Percentiles rank a stretch among this genome's conserved stretches.
Evolutionary conservation across 2,329 filamentous ascomycete genomes (phyloP).

Genomic region (Dactylellina drechsleri): DNA sequence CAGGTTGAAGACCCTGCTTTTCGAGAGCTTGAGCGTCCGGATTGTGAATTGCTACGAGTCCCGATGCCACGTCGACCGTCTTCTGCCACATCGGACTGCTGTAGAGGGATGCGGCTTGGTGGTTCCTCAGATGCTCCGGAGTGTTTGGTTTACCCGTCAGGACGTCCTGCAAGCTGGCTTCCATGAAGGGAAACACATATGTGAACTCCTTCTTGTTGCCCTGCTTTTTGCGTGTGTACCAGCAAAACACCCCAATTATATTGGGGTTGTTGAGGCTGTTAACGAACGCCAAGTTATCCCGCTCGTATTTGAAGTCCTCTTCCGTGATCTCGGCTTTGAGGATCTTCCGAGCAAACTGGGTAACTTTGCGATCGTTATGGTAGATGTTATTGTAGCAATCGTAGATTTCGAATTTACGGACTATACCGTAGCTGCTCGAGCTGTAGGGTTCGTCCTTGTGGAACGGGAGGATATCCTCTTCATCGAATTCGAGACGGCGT

Average conservation of each 20-base stretch:
- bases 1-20: constrained; percentile 28
- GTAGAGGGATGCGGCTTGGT: constrained; percentile 28
- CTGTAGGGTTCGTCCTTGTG: constrained; percentile 32
- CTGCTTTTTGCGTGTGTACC: constrained; percentile 33
- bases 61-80: constrained; percentile 39
- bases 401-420: constrained; percentile 33
- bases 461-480: constrained; percentile 38
- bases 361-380: constrained; percentile 33
- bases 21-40: constrained; percentile 30
- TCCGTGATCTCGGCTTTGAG: constrained; percentile 39
- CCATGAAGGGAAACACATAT: constrained; percentile 42
- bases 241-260: constrained; percentile 45
- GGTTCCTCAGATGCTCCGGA: constrained; percentile 21
- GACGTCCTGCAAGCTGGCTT: constrained; percentile 37
- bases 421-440: constrained; percentile 35
- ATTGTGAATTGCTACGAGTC: constrained; percentile 42
- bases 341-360: constrained; percentile 35
- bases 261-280: constrained; percentile 37
- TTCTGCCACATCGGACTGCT: constrained; percentile 40
- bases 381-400: constrained; percentile 42
- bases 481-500: constrained; percentile 36
- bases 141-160: constrained; percentile 22
- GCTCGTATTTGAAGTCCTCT: constrained; percentile 36
- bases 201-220: constrained; percentile 43
- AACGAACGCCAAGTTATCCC: constrained; percentile 39